phyloP scores from a whole-genome alignment of 371 early-diverging fungal genomes.

The Mortierella sp. region DNA sequence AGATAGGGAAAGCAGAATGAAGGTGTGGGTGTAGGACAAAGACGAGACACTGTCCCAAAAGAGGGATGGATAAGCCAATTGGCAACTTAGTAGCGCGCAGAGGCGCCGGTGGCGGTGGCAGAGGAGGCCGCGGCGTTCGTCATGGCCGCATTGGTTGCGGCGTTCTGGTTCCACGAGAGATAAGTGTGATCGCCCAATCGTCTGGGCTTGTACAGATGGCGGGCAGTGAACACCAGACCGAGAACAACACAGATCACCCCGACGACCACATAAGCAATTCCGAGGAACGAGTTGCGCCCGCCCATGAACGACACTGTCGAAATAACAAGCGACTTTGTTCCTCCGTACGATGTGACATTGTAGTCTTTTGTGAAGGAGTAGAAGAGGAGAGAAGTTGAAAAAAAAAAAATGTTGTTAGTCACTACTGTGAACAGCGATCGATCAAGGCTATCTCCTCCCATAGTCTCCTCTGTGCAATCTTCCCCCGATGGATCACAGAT shows the following conservation, averaged over 20 bases:
- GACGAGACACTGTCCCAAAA: not conserved
- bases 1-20: not conserved
- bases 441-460: not conserved
- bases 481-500: not conserved
- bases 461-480: not conserved
- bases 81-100: constrained; percentile 43
- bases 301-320: constrained; percentile 94
- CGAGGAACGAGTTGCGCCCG: constrained; percentile 95
- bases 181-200: constrained; percentile 95
- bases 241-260: constrained; percentile 88
- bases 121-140: constrained; percentile 40
- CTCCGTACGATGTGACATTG: constrained; percentile 84
- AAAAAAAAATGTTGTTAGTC: not conserved
- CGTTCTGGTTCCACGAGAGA: constrained; percentile 92
- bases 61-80: not conserved
- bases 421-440: not conserved
- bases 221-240: constrained; percentile 86
- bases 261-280: constrained; percentile 92
- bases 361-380: constrained; percentile 69
- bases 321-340: constrained; percentile 93
- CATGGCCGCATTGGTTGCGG: constrained; percentile 62
- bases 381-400: not conserved
- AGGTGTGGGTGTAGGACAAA: not conserved
- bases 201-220: constrained; percentile 92
- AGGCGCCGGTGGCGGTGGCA: constrained; percentile 51